Evolutionary conservation across 768 basidiomycete genomes (phyloP).

Genomic region (Pseudohyphozyma bogoriensis): DNA sequence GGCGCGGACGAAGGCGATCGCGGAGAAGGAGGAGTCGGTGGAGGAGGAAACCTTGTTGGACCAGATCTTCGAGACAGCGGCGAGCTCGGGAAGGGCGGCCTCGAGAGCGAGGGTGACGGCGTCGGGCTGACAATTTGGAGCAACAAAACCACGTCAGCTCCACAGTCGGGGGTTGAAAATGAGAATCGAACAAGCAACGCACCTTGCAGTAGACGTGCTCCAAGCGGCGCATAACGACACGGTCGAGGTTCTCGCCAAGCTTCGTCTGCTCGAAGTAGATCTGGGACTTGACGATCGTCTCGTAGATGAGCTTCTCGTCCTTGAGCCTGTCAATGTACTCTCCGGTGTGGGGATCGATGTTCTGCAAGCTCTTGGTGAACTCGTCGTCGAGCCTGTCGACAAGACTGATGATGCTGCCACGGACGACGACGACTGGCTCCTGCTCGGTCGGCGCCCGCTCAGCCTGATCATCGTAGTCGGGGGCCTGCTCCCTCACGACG

Average conservation of each 20-base stretch:
- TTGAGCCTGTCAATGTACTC: conserved; percentile 95
- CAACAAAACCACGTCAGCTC: too few species aligned
- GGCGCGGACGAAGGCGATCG: conserved; percentile 60
- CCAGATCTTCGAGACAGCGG: conserved; percentile 44
- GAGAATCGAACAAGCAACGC: conserved; percentile 14
- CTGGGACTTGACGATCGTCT: conserved; percentile 85
- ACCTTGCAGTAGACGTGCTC: conserved; percentile 99
- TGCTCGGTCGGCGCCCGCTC: conserved; percentile 64
- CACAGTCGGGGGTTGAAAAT: too few species aligned
- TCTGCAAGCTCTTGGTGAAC: conserved; percentile 92
- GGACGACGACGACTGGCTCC: conserved; percentile 67
- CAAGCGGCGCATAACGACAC: conserved; percentile 86
- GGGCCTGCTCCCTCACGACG: conserved; percentile 68
- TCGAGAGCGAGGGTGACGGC: conserved; percentile 85
- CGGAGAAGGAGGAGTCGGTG: conserved; percentile 41
- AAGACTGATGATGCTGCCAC: conserved; percentile 91
- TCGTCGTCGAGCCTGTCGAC: conserved; percentile 95
- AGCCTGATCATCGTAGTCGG: conserved; percentile 81
- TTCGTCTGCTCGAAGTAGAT: conserved; percentile 75
- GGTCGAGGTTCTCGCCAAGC: conserved; percentile 64
- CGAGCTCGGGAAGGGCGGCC: conserved; percentile 49
- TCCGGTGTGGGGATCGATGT: conserved; percentile 97
- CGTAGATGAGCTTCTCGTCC: conserved; percentile 89
- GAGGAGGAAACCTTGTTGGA: conserved; percentile 48
- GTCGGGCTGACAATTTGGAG: conserved; percentile 69